Percentiles rank a stretch among this genome's conserved stretches.
phyloP scores from a whole-genome alignment of 306 rosid genomes.

The Prunus mume region DNA sequence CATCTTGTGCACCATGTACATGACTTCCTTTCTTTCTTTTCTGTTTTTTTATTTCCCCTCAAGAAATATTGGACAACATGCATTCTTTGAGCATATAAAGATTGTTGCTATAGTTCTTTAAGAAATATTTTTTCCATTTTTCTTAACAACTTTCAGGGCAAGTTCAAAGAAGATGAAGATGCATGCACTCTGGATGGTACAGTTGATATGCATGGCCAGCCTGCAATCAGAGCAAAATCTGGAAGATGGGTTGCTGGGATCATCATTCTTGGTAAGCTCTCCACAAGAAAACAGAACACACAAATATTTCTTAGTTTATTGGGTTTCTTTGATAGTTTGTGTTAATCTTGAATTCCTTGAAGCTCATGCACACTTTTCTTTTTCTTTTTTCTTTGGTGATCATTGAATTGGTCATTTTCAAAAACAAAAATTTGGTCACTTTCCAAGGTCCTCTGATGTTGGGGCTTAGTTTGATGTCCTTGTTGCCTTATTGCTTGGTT shows the following conservation, averaged over 20 bases:
- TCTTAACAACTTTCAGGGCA: constrained; percentile 26
- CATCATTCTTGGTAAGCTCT: constrained; percentile 79
- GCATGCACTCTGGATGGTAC: constrained; percentile 79
- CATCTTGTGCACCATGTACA: not conserved
- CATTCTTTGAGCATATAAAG: constrained; percentile 1
- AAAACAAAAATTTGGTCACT: too few relatives aligned
- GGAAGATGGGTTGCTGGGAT: constrained; percentile 92
- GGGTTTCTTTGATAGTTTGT: not conserved
- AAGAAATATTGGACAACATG: not conserved
- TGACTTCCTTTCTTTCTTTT: not conserved
- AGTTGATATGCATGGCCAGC: constrained; percentile 72
- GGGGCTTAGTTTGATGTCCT: not conserved
- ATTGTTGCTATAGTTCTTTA: not conserved
- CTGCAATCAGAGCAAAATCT: constrained; percentile 78
- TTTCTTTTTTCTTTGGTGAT: not conserved
- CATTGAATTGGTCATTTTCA: not conserved
- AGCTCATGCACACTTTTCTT: not conserved
- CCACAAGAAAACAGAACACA: not conserved
- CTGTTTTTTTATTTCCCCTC: not conserved
- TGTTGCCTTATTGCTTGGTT: too few relatives aligned
- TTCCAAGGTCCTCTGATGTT: not conserved
- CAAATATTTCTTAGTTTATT: not conserved
- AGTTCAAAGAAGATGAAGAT: constrained; percentile 53
- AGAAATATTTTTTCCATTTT: not conserved
- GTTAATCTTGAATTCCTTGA: not conserved